Evolutionary conservation across 2,329 filamentous ascomycete genomes (phyloP), one percentile per base, ranked within the genome.

Genomic region (Diaporthe ampelina): DNA sequence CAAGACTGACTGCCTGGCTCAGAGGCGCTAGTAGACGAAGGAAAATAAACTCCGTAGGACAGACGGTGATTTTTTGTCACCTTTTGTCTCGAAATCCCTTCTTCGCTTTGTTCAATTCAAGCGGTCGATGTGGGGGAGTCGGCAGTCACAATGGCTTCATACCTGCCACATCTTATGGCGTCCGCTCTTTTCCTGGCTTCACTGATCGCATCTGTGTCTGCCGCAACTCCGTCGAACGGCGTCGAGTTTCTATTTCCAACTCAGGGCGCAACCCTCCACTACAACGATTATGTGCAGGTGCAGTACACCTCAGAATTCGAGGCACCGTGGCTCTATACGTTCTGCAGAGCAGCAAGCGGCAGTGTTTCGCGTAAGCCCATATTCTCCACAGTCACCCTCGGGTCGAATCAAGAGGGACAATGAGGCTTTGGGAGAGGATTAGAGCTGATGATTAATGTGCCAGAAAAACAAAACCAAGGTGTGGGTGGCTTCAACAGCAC

Each of bases 241-340:
- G 71, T 73, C 15, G 50, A 69, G 7, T 69, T 73, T 48, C 71
- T 73, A 7, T 73, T 73, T 35, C 71, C 61, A 13, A 73, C 71
- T 11, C 43, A 59, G 5, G 71, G 71, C 13, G 40, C 52, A n/a
- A 59, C 71, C 10, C 54, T 73, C 26, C 71, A 73, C 54, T 70
- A 73, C 24, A 69, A 73, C 40, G 71, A 73, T 54, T 69, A 69
- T 48, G 71, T 73, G n/a, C 29, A 58, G 32, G 71, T 73, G 19
- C 61, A 73, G 54, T 73, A 73, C n/a, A 69, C 32, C 7, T 73
- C 71, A 10, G 29, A 69, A 15, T 69, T 73, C 21, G 40, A 32
- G 54, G 61, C 29, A 9, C 71, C 71, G 3, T 73, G 52, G 52
- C 71, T 73, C 8, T 50, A 57, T 26, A 57, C 71, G 7, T 73